A percentile compares a stretch with the other conserved stretches of the same genome.
phyloP scores from a whole-genome alignment of 2,329 filamentous ascomycete species.

The Neonectria hederae region DNA sequence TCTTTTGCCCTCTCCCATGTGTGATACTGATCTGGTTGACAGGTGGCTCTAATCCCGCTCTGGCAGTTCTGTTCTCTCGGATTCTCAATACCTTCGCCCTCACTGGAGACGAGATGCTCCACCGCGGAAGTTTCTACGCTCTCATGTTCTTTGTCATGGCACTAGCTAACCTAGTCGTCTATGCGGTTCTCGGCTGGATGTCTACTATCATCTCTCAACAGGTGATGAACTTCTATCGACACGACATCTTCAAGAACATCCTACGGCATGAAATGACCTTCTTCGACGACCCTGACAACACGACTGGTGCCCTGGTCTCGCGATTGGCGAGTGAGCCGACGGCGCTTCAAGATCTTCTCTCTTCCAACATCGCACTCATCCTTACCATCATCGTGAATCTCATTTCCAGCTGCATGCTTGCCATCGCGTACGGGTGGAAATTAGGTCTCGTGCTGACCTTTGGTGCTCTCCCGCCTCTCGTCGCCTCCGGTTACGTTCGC shows the following conservation, averaged over 20 bases:
- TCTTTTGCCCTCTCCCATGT: neutral
- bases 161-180: constrained; percentile 33
- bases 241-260: constrained; percentile 43
- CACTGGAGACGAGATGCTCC: constrained; percentile 20
- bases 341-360: constrained; percentile 47
- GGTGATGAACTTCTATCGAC: constrained; percentile 39
- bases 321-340: neutral
- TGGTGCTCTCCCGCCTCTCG: constrained; percentile 52
- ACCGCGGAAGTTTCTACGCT: constrained; percentile 51
- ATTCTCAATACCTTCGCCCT: constrained; percentile 43
- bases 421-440: constrained; percentile 55
- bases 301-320: neutral
- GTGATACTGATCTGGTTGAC: neutral
- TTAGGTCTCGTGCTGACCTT: constrained; percentile 55
- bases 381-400: constrained; percentile 31
- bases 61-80: constrained; percentile 46
- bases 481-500: constrained; percentile 52
- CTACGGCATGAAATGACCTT: constrained; percentile 10
- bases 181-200: constrained; percentile 32
- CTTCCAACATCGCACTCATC: no score
- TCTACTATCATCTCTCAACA: constrained; percentile 33
- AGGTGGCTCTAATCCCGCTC: constrained; percentile 45
- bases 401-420: constrained; percentile 50
- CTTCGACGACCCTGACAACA: constrained; percentile 16
- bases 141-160: constrained; percentile 45